phyloP scores from a whole-genome alignment of 2,329 filamentous ascomycete species.

The Metarhizium robertsii region DNA sequence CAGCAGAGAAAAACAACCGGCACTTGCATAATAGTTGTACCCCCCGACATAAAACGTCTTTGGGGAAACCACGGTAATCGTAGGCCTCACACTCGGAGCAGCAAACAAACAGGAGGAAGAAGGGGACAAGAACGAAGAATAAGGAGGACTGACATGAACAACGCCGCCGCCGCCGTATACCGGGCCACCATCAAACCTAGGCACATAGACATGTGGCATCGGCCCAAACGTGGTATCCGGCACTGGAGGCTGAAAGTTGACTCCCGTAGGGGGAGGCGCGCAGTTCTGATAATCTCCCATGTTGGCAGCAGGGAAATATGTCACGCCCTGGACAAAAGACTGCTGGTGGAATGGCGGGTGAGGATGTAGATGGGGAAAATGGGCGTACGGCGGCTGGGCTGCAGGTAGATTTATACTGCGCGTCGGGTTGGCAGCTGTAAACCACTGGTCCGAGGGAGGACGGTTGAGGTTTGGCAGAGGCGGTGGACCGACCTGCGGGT shows the following conservation, averaged over 20 bases:
- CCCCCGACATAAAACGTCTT: slow-evolving; percentile 22
- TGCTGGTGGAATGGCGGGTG: slow-evolving; percentile 8
- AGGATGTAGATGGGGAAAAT: slow-evolving; percentile 3
- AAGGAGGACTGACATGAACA: slow-evolving; percentile 23
- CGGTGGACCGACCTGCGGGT: slow-evolving; percentile 11
- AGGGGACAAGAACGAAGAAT: slow-evolving; percentile 2
- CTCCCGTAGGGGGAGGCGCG: slow-evolving; percentile 30
- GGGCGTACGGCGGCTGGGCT: slow-evolving; percentile 2
- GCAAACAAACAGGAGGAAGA: slow-evolving; percentile 13
- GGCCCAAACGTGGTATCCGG: slow-evolving; percentile 48
- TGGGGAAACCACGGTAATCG: slow-evolving; percentile 21
- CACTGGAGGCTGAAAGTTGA: slow-evolving; percentile 50
- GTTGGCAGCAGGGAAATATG: slow-evolving; percentile 5
- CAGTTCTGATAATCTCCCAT: slow-evolving; percentile 34
- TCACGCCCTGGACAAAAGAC: slow-evolving; percentile 10
- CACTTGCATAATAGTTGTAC: slow-evolving; percentile 32
- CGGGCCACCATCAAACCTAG: slow-evolving; percentile 36
- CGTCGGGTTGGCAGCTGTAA: slow-evolving; percentile 23
- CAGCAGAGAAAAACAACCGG: background rate
- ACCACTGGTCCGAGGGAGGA: slow-evolving; percentile 19
- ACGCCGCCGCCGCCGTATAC: slow-evolving; percentile 1
- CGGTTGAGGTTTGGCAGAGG: slow-evolving; percentile 9
- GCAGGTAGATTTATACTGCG: slow-evolving; percentile 14
- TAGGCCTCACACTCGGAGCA: slow-evolving; percentile 10
- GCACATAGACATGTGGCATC: slow-evolving; percentile 45